Conservation (phyloP, 2,329 filamentous ascomycete genomes). For the Sclerotinia glacialis region DNA sequence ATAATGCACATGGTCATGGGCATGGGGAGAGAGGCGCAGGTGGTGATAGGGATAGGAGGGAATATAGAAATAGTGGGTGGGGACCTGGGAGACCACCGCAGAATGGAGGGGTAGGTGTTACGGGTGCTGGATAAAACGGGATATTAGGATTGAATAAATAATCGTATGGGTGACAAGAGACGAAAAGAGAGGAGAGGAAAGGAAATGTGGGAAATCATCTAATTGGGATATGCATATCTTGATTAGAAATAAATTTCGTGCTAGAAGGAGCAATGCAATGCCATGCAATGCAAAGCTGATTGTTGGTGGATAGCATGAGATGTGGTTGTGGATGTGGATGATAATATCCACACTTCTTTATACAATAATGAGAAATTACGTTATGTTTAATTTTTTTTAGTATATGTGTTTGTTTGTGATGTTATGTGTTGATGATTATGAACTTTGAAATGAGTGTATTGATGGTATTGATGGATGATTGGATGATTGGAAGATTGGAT, state of each 20-base stretch:
- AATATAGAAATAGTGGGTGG: constrained; percentile 40
- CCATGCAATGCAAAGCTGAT: too few relatives aligned
- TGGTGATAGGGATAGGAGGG: constrained; percentile 21
- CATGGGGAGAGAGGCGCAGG: not conserved
- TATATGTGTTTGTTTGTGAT: not conserved
- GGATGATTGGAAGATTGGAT: too few relatives aligned
- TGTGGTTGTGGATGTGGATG: not conserved
- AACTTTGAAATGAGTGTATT: too few relatives aligned
- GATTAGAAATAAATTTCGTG: constrained; percentile 13
- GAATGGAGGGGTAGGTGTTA: constrained; percentile 39
- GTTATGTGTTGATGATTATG: not conserved
- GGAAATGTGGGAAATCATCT: constrained; percentile 14
- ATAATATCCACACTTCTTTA: constrained; percentile 9
- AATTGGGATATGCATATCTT: constrained; percentile 18
- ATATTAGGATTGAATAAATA: not conserved
- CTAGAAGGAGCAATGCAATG: not conserved
- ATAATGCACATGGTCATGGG: constrained; percentile 35
- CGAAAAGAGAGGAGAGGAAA: not conserved
- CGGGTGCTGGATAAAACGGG: constrained; percentile 34
- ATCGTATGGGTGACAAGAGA: not conserved
- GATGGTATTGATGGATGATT: too few relatives aligned
- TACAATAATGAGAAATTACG: constrained; percentile 11
- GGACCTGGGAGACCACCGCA: constrained; percentile 35
- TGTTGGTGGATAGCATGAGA: too few relatives aligned
- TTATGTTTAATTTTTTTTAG: not conserved